Base-by-base conservation (phyloP, 129 eudicot genomes). In the Ambrosia trifida region DNA sequence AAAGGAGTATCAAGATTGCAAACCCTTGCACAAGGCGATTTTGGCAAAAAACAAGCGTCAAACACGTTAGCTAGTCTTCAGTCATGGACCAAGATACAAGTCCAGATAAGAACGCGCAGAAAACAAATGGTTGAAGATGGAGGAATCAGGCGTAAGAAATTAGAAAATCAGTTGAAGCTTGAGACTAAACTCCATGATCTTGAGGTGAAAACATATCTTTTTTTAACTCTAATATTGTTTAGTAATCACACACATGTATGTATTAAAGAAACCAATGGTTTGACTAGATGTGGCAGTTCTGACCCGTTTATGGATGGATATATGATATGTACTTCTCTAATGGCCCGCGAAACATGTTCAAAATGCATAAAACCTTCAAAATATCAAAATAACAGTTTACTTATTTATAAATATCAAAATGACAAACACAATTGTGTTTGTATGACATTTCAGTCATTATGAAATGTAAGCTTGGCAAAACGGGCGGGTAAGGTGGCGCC, bases 81-180 rank as follows among this genome's bases (percentile, higher is more conserved):
- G 64, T 62, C 96, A 63, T 90, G 99, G 99, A 81, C 80, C 88
- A 84, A 70, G 77, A 74, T 87, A 69, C 99, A 95, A 69, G 68
- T 83, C 8, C 83, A 90, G 81, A 83, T 95, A 76, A 82, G 80
- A 83, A 84, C 83, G 20, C 94, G 89, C 31, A 81, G 99, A 57
- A 28, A 57, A 57, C 64, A 47, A 76, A 95, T 86, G 97, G 99
- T 82, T 31, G 78, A 76, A n/a, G 94, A 95, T 73, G 85, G 89
- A 30, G 90, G 88, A 58, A 82, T 86, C 59, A 90, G 69, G 76
- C 91, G 78, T 73, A 94, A 87, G 84, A 90, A 86, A 66, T 79
- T 85, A 51, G 99, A 95, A 83, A 90, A 77, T 85, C 96, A 95
- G 66, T 46, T 85, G 73, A 87, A 77, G 84, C 97, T 85, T 6